Evolutionary conservation across 371 early-diverging fungal genomes (phyloP).

Genomic region (Scutellospora calospora): DNA sequence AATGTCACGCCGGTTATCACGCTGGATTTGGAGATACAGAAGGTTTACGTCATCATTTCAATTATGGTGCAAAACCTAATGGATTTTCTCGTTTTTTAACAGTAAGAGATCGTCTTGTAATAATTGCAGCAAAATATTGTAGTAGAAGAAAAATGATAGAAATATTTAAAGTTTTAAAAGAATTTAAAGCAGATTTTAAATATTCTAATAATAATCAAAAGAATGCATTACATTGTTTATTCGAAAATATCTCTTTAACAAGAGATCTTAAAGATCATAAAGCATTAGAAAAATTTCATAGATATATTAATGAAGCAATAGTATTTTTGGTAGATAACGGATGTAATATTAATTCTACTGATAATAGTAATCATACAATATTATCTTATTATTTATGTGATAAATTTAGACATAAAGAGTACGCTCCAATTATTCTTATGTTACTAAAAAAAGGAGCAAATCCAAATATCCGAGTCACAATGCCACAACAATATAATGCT

Average conservation of each 20-base stretch:
- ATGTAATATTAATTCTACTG: conserved; percentile 28
- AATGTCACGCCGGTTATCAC: conserved; percentile 36
- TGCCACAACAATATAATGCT: neutral
- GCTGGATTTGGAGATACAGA: conserved; percentile 4
- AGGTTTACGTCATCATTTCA: conserved; percentile 25
- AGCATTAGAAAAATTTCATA: neutral
- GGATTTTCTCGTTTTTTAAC: neutral
- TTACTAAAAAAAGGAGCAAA: conserved; percentile 19
- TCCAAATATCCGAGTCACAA: neutral
- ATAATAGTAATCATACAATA: neutral
- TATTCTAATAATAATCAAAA: neutral
- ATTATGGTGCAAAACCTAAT: neutral
- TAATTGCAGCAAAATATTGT: conserved; percentile 18
- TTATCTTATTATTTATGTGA: neutral
- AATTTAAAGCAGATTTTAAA: neutral
- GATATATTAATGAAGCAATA: neutral
- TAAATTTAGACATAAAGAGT: neutral
- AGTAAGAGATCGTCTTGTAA: neutral
- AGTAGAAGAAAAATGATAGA: neutral
- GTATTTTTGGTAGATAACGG: neutral
- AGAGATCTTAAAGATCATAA: neutral
- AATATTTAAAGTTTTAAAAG: conserved; percentile 5
- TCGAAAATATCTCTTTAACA: neutral
- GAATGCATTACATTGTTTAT: conserved; percentile 25
- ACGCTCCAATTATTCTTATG: neutral